Evolutionary conservation across 371 early-diverging fungal genomes (phyloP).

Genomic region (Circinella minor): DNA sequence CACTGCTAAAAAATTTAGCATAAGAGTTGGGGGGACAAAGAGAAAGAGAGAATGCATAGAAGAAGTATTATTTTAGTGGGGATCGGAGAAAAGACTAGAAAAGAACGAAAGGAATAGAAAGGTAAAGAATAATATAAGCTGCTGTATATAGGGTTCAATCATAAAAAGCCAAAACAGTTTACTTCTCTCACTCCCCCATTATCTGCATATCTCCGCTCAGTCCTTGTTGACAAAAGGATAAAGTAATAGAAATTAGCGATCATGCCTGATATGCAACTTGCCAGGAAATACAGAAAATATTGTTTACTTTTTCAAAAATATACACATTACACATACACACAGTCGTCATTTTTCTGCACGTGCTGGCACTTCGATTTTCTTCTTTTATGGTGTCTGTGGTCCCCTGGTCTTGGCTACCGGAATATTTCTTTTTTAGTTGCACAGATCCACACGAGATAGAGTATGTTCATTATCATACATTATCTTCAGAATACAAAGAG

Average conservation of each 20-base stretch:
- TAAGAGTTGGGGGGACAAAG: too few relatives aligned
- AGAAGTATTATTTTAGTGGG: too few relatives aligned
- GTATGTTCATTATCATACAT: slow-evolving; percentile 3
- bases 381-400: not conserved
- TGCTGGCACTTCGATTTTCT: not conserved
- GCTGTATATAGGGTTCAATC: not conserved
- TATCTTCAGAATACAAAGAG: not conserved
- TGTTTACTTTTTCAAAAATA: too few relatives aligned
- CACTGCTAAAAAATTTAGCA: too few relatives aligned
- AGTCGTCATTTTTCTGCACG: slow-evolving; percentile 9
- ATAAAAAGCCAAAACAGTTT: too few relatives aligned
- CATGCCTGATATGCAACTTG: slow-evolving; percentile 5
- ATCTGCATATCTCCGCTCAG: slow-evolving; percentile 1
- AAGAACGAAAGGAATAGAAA: not conserved
- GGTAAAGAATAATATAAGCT: not conserved
- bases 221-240: not conserved
- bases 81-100: too few relatives aligned
- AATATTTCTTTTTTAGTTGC: not conserved
- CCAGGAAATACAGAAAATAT: not conserved
- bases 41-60: not conserved
- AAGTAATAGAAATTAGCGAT: not conserved
- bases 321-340: too few relatives aligned
- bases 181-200: not conserved
- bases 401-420: not conserved
- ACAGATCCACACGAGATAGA: slow-evolving; percentile 9